Evolutionary conservation across 2,329 filamentous ascomycete genomes (phyloP), one percentile per base, ranked within the genome.

Genomic region (Monosporascus sp.): DNA sequence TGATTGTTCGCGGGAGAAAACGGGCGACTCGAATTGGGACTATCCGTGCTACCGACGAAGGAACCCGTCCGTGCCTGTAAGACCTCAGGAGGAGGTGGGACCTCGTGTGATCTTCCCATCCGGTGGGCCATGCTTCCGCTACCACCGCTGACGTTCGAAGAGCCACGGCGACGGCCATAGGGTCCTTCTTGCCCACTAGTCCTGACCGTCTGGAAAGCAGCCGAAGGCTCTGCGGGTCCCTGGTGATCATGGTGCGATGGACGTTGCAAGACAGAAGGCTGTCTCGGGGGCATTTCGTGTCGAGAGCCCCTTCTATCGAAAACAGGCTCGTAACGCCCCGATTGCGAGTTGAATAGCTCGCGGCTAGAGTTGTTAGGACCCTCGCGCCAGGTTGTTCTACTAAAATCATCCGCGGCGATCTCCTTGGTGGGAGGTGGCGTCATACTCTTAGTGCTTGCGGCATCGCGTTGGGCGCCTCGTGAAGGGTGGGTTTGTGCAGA

Each of bases 341-440:
- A 96, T 52, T 95, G 88, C n/a, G 93, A 96, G 68, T 97, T 97
- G 74, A 86, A 97, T 0, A 97, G 77, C 69, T 97, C 92, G 53
- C 89, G 80, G 57, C 83, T 85, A 11, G 80, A 77, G 52, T 81
- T 77, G 1, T 76, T 67, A 37, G 79, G 77, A 5, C 85, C 81
- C 57, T 96, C 91, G 63, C 88, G 82, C 86, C 89, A 96, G 37
- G 86, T 82, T 50, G 87, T 84, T 57, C 94, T 82, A 68, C 87
- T 95, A 65, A 97, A 97, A 60, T 96, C 93, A 69, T 97, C 94
- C 0, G 92, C 89, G 6, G 91, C 90, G 58, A 97, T 96, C 67
- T 97, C 92, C 65, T 91, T 90, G 0, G 87, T 80, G 8, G 54
- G 59, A 20, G 77, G 76, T 19, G 77, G 78, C 49, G 75, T 74